phyloP scores from a whole-genome alignment of 2,329 filamentous ascomycete genomes.

The Ophiosphaerella korrae region DNA sequence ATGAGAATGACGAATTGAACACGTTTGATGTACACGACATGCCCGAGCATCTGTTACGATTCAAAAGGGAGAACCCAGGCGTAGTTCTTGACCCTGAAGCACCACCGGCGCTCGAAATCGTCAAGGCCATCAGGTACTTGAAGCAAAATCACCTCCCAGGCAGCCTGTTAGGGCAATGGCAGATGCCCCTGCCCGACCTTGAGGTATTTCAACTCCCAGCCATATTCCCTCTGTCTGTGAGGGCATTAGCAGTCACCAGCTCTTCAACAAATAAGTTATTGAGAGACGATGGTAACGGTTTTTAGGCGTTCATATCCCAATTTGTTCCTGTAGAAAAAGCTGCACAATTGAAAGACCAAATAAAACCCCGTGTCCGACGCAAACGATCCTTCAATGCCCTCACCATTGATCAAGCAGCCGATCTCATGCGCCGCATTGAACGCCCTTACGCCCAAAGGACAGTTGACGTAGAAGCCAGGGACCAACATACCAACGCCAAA shows the following conservation, averaged over 20 bases:
- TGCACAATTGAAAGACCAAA: no score
- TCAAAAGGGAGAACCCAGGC: slow-evolving; percentile 9
- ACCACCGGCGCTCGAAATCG: slow-evolving; percentile 12
- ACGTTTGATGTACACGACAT: slow-evolving; percentile 9
- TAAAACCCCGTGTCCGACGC: background rate
- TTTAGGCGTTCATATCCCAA: background rate
- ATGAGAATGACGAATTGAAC: slow-evolving; percentile 9
- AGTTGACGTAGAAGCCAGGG: no score
- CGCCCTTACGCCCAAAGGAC: no score
- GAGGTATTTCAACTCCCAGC: slow-evolving; percentile 11
- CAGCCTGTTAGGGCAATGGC: slow-evolving; percentile 20
- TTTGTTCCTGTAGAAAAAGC: background rate
- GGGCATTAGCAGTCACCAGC: background rate
- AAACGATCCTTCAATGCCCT: background rate
- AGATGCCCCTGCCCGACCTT: slow-evolving; percentile 8
- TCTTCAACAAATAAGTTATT: background rate
- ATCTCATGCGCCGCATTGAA: no score
- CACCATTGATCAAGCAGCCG: no score
- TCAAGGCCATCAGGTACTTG: slow-evolving; percentile 21
- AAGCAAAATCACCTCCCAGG: slow-evolving; percentile 22
- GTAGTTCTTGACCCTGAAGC: slow-evolving; percentile 22
- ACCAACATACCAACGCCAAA: no score
- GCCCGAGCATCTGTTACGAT: slow-evolving; percentile 9
- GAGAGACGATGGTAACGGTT: background rate
- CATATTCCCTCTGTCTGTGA: background rate